A percentile compares a stretch with the other conserved stretches of the same genome.
Conservation (phyloP, 108 stramenopile species). For the Nitzschia sp. region DNA sequence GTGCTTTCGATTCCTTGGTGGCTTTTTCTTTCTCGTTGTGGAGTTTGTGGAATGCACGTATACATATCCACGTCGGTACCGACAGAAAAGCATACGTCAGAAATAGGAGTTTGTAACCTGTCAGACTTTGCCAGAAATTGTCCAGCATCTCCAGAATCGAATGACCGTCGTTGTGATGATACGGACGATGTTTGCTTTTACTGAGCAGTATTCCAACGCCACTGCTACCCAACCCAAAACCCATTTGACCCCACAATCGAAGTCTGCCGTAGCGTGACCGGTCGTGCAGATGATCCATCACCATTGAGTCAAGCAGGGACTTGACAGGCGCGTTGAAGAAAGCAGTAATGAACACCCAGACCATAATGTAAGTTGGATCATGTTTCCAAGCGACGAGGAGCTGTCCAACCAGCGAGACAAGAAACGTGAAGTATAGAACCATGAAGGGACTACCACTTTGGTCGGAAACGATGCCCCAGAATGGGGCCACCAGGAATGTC, state of each 20-base stretch:
- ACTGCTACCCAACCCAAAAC: constrained; percentile 90
- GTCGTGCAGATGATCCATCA: constrained; percentile 70
- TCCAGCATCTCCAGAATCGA: constrained; percentile 18
- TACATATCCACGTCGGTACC: constrained; percentile 70
- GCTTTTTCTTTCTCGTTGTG: constrained; percentile 29
- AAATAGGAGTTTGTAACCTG: constrained; percentile 80
- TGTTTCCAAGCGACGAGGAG: constrained; percentile 60
- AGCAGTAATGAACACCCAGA: constrained; percentile 85
- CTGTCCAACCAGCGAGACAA: constrained; percentile 77
- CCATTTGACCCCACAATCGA: constrained; percentile 94
- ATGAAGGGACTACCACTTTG: constrained; percentile 70
- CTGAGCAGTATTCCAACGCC: constrained; percentile 55
- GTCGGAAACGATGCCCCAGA: constrained; percentile 93
- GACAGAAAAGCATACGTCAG: constrained; percentile 69
- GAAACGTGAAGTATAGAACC: constrained; percentile 87
- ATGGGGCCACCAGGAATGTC: constrained; percentile 90
- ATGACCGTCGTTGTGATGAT: constrained; percentile 4
- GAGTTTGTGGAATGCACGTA: constrained; percentile 61
- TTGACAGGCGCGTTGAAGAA: constrained; percentile 94
- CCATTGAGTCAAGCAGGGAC: constrained; percentile 90
- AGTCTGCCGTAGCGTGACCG: constrained; percentile 87
- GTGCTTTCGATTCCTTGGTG: constrained; percentile 12
- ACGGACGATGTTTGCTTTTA: constrained; percentile 34
- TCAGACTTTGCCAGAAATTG: constrained; percentile 54
- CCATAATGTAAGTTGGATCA: constrained; percentile 68